phyloP scores from a whole-genome alignment of 768 basidiomycete genomes.

The Phanerochaete carnosa region DNA sequence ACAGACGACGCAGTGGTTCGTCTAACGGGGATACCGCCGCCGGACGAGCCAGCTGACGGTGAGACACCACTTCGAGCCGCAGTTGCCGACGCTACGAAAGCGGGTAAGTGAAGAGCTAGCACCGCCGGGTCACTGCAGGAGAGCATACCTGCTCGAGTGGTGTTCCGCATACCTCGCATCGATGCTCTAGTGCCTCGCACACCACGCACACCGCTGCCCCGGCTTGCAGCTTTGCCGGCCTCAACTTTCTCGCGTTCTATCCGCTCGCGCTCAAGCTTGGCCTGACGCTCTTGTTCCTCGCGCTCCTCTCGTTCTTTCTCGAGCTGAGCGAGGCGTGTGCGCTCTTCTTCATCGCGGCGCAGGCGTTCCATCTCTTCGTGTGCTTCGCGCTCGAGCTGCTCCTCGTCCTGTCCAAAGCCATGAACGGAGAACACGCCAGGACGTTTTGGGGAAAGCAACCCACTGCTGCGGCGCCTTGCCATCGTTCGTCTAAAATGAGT shows the following conservation, averaged over 20 bases:
- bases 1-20: slow-evolving; percentile 5
- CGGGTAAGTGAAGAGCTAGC: not conserved
- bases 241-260: slow-evolving; percentile 46
- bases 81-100: slow-evolving; percentile 7
- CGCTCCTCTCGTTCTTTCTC: slow-evolving; percentile 48
- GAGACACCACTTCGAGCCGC: slow-evolving; percentile 9
- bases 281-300: slow-evolving; percentile 45
- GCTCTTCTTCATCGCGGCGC: slow-evolving; percentile 33
- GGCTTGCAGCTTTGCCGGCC: slow-evolving; percentile 20
- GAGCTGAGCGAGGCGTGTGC: slow-evolving; percentile 23
- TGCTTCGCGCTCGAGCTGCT: slow-evolving; percentile 42
- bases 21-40: slow-evolving; percentile 4
- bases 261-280: slow-evolving; percentile 39
- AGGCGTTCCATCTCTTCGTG: slow-evolving; percentile 37
- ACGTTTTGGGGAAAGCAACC: slow-evolving; percentile 26
- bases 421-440: not conserved
- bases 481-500: slow-evolving; percentile 73
- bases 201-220: slow-evolving; percentile 60
- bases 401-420: slow-evolving; percentile 52
- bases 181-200: slow-evolving; percentile 72
- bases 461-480: slow-evolving; percentile 73
- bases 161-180: slow-evolving; percentile 35
- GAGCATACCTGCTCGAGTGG: slow-evolving; percentile 4
- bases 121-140: not conserved
- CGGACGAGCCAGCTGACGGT: slow-evolving; percentile 1